phyloP scores from a whole-genome alignment of 2,329 filamentous ascomycete species.

The Pseudogymnoascus sp. region DNA sequence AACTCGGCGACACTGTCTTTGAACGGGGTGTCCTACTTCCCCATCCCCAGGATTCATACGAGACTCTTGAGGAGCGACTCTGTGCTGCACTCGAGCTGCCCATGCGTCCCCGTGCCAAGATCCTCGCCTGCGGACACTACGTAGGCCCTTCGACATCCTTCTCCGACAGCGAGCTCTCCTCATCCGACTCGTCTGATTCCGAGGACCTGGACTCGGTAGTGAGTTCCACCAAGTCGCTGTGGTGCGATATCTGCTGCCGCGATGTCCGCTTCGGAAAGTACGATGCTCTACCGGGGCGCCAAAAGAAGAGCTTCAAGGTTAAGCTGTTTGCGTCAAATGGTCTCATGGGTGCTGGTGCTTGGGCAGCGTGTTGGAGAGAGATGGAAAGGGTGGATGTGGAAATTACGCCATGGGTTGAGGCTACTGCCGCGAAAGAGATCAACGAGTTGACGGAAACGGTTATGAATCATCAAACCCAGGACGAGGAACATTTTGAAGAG shows the following conservation, averaged over 20 bases:
- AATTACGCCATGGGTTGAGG: slow-evolving; percentile 65
- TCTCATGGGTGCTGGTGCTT: slow-evolving; percentile 83
- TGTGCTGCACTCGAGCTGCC: slow-evolving; percentile 68
- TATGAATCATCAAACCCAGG: not conserved
- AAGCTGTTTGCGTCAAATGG: slow-evolving; percentile 94
- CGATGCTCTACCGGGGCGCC: slow-evolving; percentile 12
- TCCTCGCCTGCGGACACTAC: slow-evolving; percentile 72
- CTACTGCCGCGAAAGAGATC: slow-evolving; percentile 46
- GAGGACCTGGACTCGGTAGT: slow-evolving; percentile 16
- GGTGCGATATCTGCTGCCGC: slow-evolving; percentile 28
- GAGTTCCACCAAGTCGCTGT: slow-evolving; percentile 11
- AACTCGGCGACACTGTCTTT: slow-evolving; percentile 64
- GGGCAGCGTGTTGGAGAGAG: slow-evolving; percentile 89
- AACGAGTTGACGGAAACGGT: not conserved
- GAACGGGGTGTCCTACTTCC: slow-evolving; percentile 67
- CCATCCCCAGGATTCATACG: slow-evolving; percentile 73
- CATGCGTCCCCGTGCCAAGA: slow-evolving; percentile 53
- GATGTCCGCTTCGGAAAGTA: slow-evolving; percentile 26
- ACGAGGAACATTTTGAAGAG: slow-evolving; percentile 4
- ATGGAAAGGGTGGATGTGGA: slow-evolving; percentile 99
- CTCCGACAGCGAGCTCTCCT: slow-evolving; percentile 18
- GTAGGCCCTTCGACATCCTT: slow-evolving; percentile 50
- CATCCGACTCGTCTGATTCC: slow-evolving; percentile 21
- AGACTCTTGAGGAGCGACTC: slow-evolving; percentile 68
- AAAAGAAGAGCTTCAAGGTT: slow-evolving; percentile 54